phyloP scores from a whole-genome alignment of 306 rosid species.

The Herpetospermum pedunculosum region DNA sequence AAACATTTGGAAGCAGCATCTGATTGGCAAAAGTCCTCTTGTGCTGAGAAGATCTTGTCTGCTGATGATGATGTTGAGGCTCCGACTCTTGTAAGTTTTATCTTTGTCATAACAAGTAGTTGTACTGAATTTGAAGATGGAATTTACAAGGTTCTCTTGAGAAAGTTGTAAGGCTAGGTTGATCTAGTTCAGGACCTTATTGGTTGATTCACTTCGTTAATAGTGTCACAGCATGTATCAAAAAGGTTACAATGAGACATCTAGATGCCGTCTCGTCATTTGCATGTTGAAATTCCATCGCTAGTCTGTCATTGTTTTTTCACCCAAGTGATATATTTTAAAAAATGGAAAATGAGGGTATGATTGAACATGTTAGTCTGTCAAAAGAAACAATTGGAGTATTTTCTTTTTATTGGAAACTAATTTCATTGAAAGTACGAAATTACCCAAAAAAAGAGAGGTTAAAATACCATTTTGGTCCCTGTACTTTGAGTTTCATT shows the following conservation, averaged over 20 bases:
- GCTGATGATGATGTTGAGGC: not conserved
- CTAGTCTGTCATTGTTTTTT: not conserved
- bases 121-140: not conserved
- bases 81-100: not conserved
- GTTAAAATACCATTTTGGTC: too few species aligned
- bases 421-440: not conserved
- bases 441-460: too few species aligned
- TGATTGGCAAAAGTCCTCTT: not conserved
- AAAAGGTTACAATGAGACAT: not conserved
- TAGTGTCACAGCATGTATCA: not conserved
- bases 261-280: not conserved
- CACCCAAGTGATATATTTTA: not conserved
- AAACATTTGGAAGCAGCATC: not conserved
- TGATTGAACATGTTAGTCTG: not conserved
- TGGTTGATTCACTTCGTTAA: not conserved
- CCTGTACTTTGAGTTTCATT: too few species aligned
- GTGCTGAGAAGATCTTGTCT: slow-evolving; percentile 1
- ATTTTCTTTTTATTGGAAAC: not conserved
- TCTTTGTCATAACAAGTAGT: not conserved
- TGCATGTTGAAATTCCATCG: not conserved
- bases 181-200: not conserved
- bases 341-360: not conserved
- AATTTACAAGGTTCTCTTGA: not conserved
- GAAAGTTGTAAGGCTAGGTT: not conserved
- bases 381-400: not conserved